These are phyloP conservation scores for Leccinum variicolor DNA, from an alignment of 768 basidiomycete species.

Conservation along the genomic window DNA sequence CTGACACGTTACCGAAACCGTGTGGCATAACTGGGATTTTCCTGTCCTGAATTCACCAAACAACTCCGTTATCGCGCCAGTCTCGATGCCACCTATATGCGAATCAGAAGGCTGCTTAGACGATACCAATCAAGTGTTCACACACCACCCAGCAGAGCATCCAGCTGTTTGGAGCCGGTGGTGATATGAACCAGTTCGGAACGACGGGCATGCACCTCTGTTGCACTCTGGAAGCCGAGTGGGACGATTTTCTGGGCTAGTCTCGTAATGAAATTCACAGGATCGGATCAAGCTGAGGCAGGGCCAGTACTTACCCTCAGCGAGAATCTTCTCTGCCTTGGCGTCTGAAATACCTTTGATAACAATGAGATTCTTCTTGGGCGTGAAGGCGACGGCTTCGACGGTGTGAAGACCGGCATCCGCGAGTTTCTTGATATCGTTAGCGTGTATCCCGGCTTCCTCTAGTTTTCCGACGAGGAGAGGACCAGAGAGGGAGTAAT, in stretches of 20 bases:
- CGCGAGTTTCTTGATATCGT: slow-evolving; percentile 92
- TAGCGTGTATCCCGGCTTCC: slow-evolving; percentile 84
- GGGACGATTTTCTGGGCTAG: slow-evolving; percentile 94
- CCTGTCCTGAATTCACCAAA: slow-evolving; percentile 99
- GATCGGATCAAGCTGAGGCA: not conserved
- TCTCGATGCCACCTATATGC: slow-evolving; percentile 85
- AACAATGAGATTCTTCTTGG: slow-evolving; percentile 84
- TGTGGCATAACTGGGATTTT: slow-evolving; percentile 97
- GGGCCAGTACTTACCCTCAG: slow-evolving; percentile 61
- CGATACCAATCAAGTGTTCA: slow-evolving; percentile 4
- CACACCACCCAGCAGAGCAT: slow-evolving; percentile 89
- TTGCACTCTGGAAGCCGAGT: slow-evolving; percentile 96
- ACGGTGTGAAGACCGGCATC: slow-evolving; percentile 93
- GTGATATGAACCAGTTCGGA: slow-evolving; percentile 96
- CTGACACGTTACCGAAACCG: slow-evolving; percentile 96
- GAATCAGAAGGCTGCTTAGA: slow-evolving; percentile 10
- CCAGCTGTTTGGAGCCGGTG: slow-evolving; percentile 93
- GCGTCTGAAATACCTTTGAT: slow-evolving; percentile 97
- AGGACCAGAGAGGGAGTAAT: slow-evolving; percentile 67
- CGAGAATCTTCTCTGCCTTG: slow-evolving; percentile 95
- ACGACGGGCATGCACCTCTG: slow-evolving; percentile 92
- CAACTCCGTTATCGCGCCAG: slow-evolving; percentile 95
- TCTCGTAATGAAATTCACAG: slow-evolving; percentile 8
- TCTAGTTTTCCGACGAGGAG: slow-evolving; percentile 80
- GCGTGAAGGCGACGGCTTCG: slow-evolving; percentile 94